These are phyloP conservation scores for Triadica sebifera DNA, from an alignment of 345 rosid species.

Conservation along the genomic window DNA sequence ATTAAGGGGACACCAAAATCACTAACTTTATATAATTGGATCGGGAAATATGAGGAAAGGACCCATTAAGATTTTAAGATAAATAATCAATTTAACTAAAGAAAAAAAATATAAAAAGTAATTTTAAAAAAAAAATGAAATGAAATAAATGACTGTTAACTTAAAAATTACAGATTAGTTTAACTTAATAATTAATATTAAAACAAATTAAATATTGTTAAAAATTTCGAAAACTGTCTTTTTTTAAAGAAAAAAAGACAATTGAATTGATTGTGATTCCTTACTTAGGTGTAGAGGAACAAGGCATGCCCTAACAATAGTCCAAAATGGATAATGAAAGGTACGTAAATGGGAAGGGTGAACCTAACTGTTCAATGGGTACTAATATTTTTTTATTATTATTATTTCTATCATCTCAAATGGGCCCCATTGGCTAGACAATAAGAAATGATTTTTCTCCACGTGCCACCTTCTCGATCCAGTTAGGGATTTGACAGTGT, in stretches of 20 bases:
- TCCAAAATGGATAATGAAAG: neutral
- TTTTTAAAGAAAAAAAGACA: no score
- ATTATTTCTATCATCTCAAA: neutral
- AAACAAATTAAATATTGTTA: no score
- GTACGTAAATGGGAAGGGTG: neutral
- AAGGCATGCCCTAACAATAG: neutral
- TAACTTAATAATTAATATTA: no score
- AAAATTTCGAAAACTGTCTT: no score
- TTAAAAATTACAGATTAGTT: no score
- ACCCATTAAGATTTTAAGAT: conserved; percentile 9
- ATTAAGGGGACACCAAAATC: conserved; percentile 18
- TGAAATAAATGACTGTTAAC: no score
- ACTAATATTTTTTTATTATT: neutral
- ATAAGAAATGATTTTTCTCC: neutral
- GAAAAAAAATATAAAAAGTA: no score
- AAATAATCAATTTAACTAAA: no score
- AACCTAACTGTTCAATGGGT: neutral
- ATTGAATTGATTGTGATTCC: neutral
- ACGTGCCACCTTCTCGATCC: conserved; percentile 13
- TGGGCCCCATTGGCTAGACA: neutral
- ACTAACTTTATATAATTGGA: conserved; percentile 2
- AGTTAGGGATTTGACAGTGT: conserved; percentile 9
- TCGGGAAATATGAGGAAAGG: neutral
- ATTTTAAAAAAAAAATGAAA: no score
- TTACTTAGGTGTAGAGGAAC: neutral